Percentiles rank a stretch among this genome's conserved stretches.
phyloP scores from a whole-genome alignment of 768 basidiomycete species.

The Terana coerulea region DNA sequence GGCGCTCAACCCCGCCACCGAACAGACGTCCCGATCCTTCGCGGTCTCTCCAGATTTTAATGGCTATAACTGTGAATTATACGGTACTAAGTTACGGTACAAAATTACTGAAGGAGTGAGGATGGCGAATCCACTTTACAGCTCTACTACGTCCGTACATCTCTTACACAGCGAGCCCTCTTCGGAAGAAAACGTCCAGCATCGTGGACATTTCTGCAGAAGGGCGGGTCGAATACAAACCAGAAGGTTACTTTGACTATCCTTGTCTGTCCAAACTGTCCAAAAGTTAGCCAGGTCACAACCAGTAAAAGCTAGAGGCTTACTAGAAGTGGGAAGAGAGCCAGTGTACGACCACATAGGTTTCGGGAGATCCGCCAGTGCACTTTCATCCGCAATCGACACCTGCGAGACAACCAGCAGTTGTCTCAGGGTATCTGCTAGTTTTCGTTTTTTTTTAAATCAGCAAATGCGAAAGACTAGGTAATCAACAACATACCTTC shows the following conservation, averaged over 20 bases:
- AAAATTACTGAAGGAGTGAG: background rate
- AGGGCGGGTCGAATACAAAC: too few species aligned
- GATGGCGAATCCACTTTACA: background rate
- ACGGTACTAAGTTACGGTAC: too few species aligned
- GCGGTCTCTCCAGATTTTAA: background rate
- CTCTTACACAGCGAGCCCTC: slow-evolving; percentile 59
- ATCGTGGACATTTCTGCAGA: slow-evolving; percentile 83
- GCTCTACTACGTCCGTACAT: slow-evolving; percentile 41
- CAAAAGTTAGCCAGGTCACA: too few species aligned
- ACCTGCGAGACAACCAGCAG: slow-evolving; percentile 2
- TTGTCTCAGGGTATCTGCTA: background rate
- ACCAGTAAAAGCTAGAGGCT: too few species aligned
- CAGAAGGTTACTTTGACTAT: too few species aligned
- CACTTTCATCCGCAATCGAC: background rate
- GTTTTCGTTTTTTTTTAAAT: background rate
- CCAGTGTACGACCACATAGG: background rate
- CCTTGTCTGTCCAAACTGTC: too few species aligned
- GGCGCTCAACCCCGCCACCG: background rate
- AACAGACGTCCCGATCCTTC: background rate
- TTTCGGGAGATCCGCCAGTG: background rate
- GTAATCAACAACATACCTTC: background rate
- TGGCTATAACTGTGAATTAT: too few species aligned
- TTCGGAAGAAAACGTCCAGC: slow-evolving; percentile 74
- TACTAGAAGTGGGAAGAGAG: background rate
- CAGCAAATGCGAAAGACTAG: background rate